Conservation (phyloP, 768 basidiomycete genomes). For the Kwoniella europaea region DNA sequence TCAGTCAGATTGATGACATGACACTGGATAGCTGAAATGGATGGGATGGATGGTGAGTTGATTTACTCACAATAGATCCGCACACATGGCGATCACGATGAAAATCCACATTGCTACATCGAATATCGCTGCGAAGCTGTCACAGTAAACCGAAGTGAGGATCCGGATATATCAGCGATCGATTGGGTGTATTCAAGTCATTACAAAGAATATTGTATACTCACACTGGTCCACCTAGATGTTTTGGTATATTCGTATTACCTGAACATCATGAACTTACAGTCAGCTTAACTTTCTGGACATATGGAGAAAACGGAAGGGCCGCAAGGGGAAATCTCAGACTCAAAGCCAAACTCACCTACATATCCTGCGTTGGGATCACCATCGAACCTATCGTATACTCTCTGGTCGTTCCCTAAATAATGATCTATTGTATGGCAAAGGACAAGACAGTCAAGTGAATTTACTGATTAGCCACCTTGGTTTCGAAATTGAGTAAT, state of each 20-base stretch:
- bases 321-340: no score
- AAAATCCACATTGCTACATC: constrained; percentile 42
- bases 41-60: not conserved
- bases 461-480: not conserved
- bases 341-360: constrained; percentile 1
- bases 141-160: no score
- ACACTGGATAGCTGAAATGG: not conserved
- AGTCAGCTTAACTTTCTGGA: no score
- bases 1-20: not conserved
- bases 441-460: not conserved
- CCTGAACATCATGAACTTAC: constrained; percentile 1
- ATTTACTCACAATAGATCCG: constrained; percentile 45
- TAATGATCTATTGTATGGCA: constrained; percentile 25
- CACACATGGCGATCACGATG: constrained; percentile 34
- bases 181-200: no score
- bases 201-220: constrained; percentile 3
- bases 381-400: constrained; percentile 31
- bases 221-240: constrained; percentile 50
- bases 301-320: no score
- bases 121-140: constrained; percentile 42
- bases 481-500: no score
- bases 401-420: constrained; percentile 33
- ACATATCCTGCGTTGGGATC: constrained; percentile 35
- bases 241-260: constrained; percentile 52
- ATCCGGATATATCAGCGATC: no score